Base-by-base conservation (phyloP, 441 rosid species). In the Dalechampia spathulata region DNA sequence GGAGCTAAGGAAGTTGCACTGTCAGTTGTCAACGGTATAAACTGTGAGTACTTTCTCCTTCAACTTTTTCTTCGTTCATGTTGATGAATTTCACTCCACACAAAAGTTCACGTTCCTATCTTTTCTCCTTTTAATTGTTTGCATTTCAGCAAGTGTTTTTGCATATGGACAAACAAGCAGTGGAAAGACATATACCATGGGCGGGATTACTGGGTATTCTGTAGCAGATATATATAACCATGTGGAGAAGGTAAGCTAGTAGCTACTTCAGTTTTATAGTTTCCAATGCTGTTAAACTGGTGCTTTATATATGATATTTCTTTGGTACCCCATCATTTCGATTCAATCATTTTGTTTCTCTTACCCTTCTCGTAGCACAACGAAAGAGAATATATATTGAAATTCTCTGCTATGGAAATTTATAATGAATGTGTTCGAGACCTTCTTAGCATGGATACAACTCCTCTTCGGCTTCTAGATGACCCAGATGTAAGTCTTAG, bases 101-200 rank as follows among this genome's bases (percentile, higher is more conserved):
- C n/a, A n/a, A n/a, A n/a, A n/a, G n/a, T n/a, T n/a, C 7, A 22
- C 47, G 10, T 8, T 21, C 52, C 1, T 47, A 30, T 27, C 49
- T 22, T 30, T 15, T 10, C 1, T 21, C 55, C 57, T 15, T 41
- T 4, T 55, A 25, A 50, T 36, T 9, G 20, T n/a, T n/a, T 61
- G n/a, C n/a, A n/a, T 77, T 82, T 63, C 80, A 94, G 99, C 97
- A 11, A 94, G 97, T 69, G 80, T 88, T 62, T 94, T 94, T 70
- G 97, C 97, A 47, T 94, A 94, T 70, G 98, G 98, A 58, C 99
- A 94, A 84, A 92, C 97, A 44, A 81, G 94, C 67, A 88, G 96
- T 52, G 98, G 96, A 72, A 91, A 91, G 77, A 85, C 96, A 8
- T 90, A 75, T 71, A 90, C 99, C 28, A 93, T 93, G 97, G 65